Base-by-base conservation (phyloP, 176 grass and related monocot genomes). In the Eragrostis nindensis region DNA sequence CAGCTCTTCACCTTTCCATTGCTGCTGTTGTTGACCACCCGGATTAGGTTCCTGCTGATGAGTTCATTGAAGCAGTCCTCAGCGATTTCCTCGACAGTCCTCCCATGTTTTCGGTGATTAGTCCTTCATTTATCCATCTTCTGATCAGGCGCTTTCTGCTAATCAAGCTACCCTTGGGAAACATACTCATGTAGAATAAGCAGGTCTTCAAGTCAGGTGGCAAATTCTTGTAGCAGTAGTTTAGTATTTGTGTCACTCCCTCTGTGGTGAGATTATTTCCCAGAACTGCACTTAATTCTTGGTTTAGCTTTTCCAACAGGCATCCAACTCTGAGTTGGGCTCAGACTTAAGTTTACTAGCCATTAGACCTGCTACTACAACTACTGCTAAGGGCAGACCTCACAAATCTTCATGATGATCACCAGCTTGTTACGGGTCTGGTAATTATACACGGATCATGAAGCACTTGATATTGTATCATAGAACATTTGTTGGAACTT, bases 1-100 rank as follows among this genome's bases (percentile, higher is more conserved):
- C 36, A 85, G 17, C 46, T 73, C 57, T 78, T 85, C 57, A 85
- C 83, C 75, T 66, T 85, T 2, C 75, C 75, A 5, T 53, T 79
- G 6, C 22, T 77, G 66, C 57, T 78, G 45, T 49, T 61, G 0
- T 41, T 21, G 17, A 78, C 54, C 2, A 74, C 53, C 1, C 43
- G 54, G n/a, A 86, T 53, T 18, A 85, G 25, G 30, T 70, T 85
- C 26, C 83, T 60, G 19, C 54, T 8, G 21, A 85, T 41, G 13
- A 85, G 42, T 25, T 85, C 66, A 65, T 79, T 70, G 13, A 85
- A 72, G 75, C 14, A 36, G 22, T 70, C 53, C 22, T 85, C 75
- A 0, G 75, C 68, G 1, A 86, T 68, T 45, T 86, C 76, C 13
- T 86, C 84, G 0, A 21, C 1, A 0, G 68, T 80, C 11, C 55